phyloP scores from a whole-genome alignment of 805 yeast species.

The Pichia californica region DNA sequence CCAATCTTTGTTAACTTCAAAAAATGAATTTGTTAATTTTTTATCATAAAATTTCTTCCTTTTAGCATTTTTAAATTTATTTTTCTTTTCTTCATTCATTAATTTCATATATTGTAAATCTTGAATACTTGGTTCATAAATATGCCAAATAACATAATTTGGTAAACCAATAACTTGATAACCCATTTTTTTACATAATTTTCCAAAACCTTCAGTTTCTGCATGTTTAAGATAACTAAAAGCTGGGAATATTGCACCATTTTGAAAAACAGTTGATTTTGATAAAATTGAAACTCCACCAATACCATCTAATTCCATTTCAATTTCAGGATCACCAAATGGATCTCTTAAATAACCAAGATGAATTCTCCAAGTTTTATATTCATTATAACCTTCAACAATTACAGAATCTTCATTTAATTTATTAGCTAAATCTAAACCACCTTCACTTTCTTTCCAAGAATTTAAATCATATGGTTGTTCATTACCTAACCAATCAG shows the following conservation, averaged over 20 bases:
- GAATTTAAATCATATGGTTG: constrained; percentile 83
- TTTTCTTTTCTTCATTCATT: constrained; percentile 77
- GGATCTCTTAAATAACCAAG: constrained; percentile 92
- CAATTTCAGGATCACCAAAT: constrained; percentile 88
- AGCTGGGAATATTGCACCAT: constrained; percentile 94
- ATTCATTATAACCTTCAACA: constrained; percentile 96
- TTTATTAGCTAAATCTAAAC: constrained; percentile 63
- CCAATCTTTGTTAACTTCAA: constrained; percentile 74
- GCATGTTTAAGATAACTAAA: constrained; percentile 95
- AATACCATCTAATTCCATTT: constrained; percentile 91
- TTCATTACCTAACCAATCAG: constrained; percentile 78
- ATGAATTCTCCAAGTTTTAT: constrained; percentile 97
- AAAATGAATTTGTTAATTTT: constrained; percentile 77
- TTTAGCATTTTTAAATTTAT: constrained; percentile 55
- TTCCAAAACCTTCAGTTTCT: constrained; percentile 96
- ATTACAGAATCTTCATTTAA: constrained; percentile 93
- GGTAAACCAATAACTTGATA: constrained; percentile 84
- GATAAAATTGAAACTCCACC: constrained; percentile 95
- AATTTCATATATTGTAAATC: constrained; percentile 80
- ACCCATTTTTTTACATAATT: constrained; percentile 81
- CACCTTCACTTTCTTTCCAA: constrained; percentile 84
- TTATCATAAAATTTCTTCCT: constrained; percentile 61
- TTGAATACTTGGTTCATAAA: constrained; percentile 91
- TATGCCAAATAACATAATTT: constrained; percentile 94
- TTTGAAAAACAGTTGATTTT: constrained; percentile 77